Evolutionary conservation across 2,329 filamentous ascomycete genomes (phyloP).

Genomic region (Fusarium globosum): DNA sequence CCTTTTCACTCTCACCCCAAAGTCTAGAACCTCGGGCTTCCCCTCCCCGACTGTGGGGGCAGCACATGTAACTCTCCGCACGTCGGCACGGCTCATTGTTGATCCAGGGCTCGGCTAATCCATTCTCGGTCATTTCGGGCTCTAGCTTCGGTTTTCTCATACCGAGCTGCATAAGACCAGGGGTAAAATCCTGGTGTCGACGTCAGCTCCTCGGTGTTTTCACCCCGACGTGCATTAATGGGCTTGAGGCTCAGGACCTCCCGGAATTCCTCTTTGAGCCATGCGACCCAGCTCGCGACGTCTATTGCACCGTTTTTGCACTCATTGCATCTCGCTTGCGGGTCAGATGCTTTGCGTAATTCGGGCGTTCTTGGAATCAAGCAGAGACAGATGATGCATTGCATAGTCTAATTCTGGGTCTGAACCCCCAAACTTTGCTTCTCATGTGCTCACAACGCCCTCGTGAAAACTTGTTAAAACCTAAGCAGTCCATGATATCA

Average conservation of each 20-base stretch:
- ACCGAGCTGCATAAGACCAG: constrained; percentile 19
- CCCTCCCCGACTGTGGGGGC: constrained; percentile 19
- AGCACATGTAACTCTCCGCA: constrained; percentile 5
- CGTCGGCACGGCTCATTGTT: neutral
- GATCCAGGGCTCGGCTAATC: neutral
- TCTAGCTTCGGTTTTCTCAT: neutral
- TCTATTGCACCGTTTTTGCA: constrained; percentile 16
- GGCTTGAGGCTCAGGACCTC: constrained; percentile 28
- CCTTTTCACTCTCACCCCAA: constrained; percentile 22
- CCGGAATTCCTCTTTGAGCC: constrained; percentile 23
- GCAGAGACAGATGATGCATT: constrained; percentile 1
- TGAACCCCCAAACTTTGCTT: constrained; percentile 16
- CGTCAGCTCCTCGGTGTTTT: constrained; percentile 3
- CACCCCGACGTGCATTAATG: constrained; percentile 4
- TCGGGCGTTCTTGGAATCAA: neutral
- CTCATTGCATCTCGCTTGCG: constrained; percentile 1
- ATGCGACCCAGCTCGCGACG: constrained; percentile 7
- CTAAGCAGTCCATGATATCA: constrained; percentile 25
- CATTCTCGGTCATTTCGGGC: neutral
- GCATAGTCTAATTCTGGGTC: constrained; percentile 25
- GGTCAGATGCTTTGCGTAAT: constrained; percentile 6
- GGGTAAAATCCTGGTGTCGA: constrained; percentile 7
- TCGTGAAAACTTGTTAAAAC: constrained; percentile 15
- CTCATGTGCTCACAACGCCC: neutral
- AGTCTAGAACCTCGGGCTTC: constrained; percentile 19